phyloP scores from a whole-genome alignment of 2,329 filamentous ascomycete genomes.

The Aspergillus vadensis region DNA sequence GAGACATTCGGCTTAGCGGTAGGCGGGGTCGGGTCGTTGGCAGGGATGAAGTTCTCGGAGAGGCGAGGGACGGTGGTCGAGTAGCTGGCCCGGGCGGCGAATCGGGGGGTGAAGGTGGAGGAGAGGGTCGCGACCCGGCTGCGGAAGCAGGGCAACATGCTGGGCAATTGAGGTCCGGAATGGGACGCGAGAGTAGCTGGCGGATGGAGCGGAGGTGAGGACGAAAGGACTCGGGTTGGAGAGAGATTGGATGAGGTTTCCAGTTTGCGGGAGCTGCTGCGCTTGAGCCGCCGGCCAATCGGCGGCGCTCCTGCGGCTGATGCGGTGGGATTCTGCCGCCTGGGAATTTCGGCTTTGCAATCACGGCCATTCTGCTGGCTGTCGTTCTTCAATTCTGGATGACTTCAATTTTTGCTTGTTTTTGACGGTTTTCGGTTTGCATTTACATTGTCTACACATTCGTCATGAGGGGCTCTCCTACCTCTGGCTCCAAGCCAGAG shows the following conservation, averaged over 20 bases:
- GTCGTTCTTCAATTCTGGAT: constrained; percentile 3
- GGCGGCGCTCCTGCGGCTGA: constrained; percentile 17
- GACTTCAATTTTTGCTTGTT: not conserved
- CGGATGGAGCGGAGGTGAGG: constrained; percentile 21
- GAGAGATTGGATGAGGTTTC: constrained; percentile 28
- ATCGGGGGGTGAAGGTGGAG: constrained; percentile 37
- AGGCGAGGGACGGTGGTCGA: constrained; percentile 47
- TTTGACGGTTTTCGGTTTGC: not conserved
- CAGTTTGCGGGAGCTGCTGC: constrained; percentile 33
- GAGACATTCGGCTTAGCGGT: constrained; percentile 58
- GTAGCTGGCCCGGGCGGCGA: constrained; percentile 41
- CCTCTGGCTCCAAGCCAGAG: constrained; percentile 58
- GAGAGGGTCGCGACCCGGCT: constrained; percentile 51
- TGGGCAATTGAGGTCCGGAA: constrained; percentile 27
- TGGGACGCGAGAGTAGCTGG: constrained; percentile 15
- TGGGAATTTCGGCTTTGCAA: constrained; percentile 20
- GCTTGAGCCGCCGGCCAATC: constrained; percentile 26
- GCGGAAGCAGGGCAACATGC: constrained; percentile 49
- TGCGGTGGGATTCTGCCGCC: constrained; percentile 25
- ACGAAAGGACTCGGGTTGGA: constrained; percentile 22
- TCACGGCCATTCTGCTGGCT: constrained; percentile 13
- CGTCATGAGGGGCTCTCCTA: constrained; percentile 39
- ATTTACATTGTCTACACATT: not conserved
- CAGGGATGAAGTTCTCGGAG: constrained; percentile 45
- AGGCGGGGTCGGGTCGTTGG: constrained; percentile 60